phyloP scores from a whole-genome alignment of 2,329 filamentous ascomycete genomes.

The Hirsutella minnesotensis region DNA sequence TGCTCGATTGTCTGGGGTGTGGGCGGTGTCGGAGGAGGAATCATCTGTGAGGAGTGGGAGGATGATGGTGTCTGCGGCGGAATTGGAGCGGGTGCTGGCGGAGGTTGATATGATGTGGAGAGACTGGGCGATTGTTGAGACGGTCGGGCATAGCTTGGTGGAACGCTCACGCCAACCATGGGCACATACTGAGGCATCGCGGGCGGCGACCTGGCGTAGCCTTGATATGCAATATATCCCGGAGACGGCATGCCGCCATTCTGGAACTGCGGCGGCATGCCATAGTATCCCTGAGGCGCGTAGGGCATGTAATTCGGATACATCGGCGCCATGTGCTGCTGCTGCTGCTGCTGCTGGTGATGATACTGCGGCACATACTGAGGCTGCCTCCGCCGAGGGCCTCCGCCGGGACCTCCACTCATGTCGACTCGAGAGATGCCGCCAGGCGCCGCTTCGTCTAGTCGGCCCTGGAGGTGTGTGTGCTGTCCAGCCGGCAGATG shows the following conservation, averaged over 20 bases:
- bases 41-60: slow-evolving; percentile 32
- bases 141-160: slow-evolving; percentile 35
- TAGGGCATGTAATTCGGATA: slow-evolving; percentile 42
- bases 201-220: slow-evolving; percentile 36
- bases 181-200: slow-evolving; percentile 43
- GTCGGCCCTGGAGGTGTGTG: slow-evolving; percentile 25
- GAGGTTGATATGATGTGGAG: slow-evolving; percentile 45
- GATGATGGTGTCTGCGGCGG: slow-evolving; percentile 41
- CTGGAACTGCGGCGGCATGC: slow-evolving; percentile 49
- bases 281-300: slow-evolving; percentile 32
- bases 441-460: slow-evolving; percentile 19
- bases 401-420: slow-evolving; percentile 21
- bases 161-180: slow-evolving; percentile 33
- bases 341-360: slow-evolving; percentile 27
- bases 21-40: slow-evolving; percentile 33
- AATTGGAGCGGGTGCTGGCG: slow-evolving; percentile 29
- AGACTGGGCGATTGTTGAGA: slow-evolving; percentile 40
- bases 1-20: slow-evolving; percentile 27
- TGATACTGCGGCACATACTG: slow-evolving; percentile 26
- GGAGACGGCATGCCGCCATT: slow-evolving; percentile 32
- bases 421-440: slow-evolving; percentile 22
- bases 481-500: slow-evolving; percentile 68
- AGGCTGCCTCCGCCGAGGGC: slow-evolving; percentile 24
- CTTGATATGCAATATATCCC: slow-evolving; percentile 36
- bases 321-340: slow-evolving; percentile 33